Conservation (phyloP, 306 rosid genomes). For the Pachyrhizus erosus region DNA sequence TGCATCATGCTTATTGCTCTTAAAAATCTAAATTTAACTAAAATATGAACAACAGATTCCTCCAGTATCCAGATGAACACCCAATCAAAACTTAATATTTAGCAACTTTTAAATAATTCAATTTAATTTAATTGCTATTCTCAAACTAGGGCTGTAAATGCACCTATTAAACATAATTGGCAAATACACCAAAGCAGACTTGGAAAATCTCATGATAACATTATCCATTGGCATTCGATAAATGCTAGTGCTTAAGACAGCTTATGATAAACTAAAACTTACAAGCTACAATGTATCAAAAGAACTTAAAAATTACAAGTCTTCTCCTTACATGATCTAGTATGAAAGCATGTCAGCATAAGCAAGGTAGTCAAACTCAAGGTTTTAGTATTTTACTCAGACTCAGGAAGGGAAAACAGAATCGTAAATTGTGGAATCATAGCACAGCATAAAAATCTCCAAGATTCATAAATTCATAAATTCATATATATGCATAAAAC, state of each 20-base stretch:
- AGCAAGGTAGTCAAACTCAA: background rate
- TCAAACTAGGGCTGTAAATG: background rate
- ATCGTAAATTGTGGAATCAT: background rate
- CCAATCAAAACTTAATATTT: background rate
- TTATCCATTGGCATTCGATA: background rate
- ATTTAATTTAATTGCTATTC: background rate
- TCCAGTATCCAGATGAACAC: background rate
- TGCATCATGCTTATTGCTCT: background rate
- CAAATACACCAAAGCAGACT: background rate
- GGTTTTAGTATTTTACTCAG: background rate
- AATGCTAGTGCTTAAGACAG: background rate
- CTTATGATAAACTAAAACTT: background rate
- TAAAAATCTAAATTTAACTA: constrained; percentile 2
- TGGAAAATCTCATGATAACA: background rate
- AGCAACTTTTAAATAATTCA: background rate
- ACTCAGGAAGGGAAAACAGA: background rate
- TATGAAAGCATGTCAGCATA: constrained; percentile 18
- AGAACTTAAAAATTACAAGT: background rate
- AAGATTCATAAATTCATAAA: background rate
- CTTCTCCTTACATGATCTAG: constrained; percentile 20
- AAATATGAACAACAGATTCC: background rate
- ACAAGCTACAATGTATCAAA: background rate
- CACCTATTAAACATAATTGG: background rate
- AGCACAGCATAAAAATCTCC: background rate
- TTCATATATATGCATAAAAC: background rate